Percentiles rank a stretch among this genome's conserved stretches.
These are phyloP conservation scores for Rachicladosporium sp. DNA, from an alignment of 2,329 filamentous ascomycete genomes.

Conservation along the genomic window DNA sequence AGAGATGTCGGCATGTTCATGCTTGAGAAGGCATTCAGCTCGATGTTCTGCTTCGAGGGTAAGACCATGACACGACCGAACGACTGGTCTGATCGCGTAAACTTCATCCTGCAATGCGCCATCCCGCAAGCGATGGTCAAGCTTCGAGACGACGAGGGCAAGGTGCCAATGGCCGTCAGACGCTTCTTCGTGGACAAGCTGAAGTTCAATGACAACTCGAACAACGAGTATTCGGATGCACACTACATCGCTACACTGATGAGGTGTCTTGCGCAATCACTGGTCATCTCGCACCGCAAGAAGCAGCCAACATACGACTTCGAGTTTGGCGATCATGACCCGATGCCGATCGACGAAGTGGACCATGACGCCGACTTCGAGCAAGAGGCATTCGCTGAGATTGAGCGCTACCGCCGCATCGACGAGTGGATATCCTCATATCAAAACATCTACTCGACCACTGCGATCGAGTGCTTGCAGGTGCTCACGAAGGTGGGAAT, in stretches of 20 bases:
- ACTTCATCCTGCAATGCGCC: constrained; percentile 72
- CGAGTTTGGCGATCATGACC: constrained; percentile 34
- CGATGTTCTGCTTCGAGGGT: constrained; percentile 74
- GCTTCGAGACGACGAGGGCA: constrained; percentile 62
- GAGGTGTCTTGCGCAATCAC: constrained; percentile 44
- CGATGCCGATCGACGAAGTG: constrained; percentile 36
- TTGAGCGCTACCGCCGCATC: constrained; percentile 50
- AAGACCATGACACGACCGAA: constrained; percentile 70
- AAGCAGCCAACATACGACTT: constrained; percentile 17
- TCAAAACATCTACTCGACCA: constrained; percentile 51
- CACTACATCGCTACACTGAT: constrained; percentile 79
- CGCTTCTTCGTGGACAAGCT: constrained; percentile 80
- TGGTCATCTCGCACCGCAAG: constrained; percentile 29
- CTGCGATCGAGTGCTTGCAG: constrained; percentile 47
- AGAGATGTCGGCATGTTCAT: constrained; percentile 73
- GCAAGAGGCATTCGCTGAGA: constrained; percentile 45
- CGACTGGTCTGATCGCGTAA: constrained; percentile 76
- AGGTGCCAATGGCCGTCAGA: constrained; percentile 66
- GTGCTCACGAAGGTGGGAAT: constrained; percentile 42
- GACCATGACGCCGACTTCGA: constrained; percentile 42
- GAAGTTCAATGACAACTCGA: constrained; percentile 86
- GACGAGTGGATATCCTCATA: constrained; percentile 57
- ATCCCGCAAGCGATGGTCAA: constrained; percentile 71
- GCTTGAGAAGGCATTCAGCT: constrained; percentile 71
- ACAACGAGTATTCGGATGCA: constrained; percentile 78